Evolutionary conservation across 148 eudicot genomes (phyloP).

Genomic region (Selenicereus undatus): DNA sequence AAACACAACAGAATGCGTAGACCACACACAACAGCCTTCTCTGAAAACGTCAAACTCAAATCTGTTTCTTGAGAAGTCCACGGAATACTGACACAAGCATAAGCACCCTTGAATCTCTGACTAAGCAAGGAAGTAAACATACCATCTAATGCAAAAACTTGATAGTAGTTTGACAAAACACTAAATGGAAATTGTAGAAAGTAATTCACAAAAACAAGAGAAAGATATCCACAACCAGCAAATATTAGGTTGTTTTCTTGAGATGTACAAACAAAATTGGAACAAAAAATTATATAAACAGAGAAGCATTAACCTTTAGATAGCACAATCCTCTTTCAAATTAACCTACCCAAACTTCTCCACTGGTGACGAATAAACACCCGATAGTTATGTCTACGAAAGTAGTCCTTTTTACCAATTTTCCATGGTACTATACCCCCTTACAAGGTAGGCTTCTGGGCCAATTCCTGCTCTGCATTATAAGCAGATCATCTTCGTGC

Average conservation of each 20-base stretch:
- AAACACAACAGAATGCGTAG: neutral
- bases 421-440: neutral
- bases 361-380: neutral
- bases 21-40: neutral
- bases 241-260: neutral
- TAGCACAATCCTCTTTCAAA: neutral
- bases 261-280: too few relatives aligned
- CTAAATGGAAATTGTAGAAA: neutral
- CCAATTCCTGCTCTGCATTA: neutral
- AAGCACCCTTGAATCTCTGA: neutral
- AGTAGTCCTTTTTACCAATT: neutral
- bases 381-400: too few relatives aligned
- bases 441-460: neutral
- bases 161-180: neutral
- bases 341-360: neutral
- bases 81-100: neutral
- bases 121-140: neutral
- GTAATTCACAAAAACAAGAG: neutral
- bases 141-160: neutral
- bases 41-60: neutral
- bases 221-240: neutral
- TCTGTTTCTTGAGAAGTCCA: neutral
- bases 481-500: neutral
- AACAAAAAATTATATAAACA: too few relatives aligned
- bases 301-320: neutral